A percentile compares a stretch with the other conserved stretches of the same genome.
Evolutionary conservation across 805 yeast genomes (phyloP).

Genomic region (Yamadazyma nakazawae): DNA sequence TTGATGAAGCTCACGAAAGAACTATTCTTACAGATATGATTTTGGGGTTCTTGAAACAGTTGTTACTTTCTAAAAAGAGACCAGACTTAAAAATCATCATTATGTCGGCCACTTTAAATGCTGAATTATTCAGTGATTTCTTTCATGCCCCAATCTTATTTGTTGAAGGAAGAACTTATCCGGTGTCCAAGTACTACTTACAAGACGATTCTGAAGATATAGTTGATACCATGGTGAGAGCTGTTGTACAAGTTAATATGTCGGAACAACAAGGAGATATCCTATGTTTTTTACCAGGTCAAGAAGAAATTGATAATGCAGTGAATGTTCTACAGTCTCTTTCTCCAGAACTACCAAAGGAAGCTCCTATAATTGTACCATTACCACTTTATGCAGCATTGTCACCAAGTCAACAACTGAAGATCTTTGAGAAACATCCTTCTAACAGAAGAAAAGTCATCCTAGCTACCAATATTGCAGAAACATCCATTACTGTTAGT

Average conservation of each 20-base stretch:
- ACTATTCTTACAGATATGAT: slow-evolving; percentile 87
- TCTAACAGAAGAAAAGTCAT: slow-evolving; percentile 79
- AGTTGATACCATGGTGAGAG: slow-evolving; percentile 71
- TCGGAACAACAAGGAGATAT: slow-evolving; percentile 86
- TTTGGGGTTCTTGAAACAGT: slow-evolving; percentile 79
- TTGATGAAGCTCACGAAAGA: slow-evolving; percentile 98
- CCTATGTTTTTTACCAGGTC: slow-evolving; percentile 92
- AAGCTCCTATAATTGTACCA: slow-evolving; percentile 72
- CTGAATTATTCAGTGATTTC: slow-evolving; percentile 77
- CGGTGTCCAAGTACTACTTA: slow-evolving; percentile 72
- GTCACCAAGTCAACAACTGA: slow-evolving; percentile 77
- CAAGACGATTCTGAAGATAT: slow-evolving; percentile 70
- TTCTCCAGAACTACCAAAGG: slow-evolving; percentile 64
- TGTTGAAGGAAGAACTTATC: slow-evolving; percentile 87
- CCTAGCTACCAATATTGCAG: slow-evolving; percentile 94
- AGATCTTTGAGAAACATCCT: slow-evolving; percentile 67
- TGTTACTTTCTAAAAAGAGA: slow-evolving; percentile 48
- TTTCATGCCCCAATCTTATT: slow-evolving; percentile 81
- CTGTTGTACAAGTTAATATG: slow-evolving; percentile 74
- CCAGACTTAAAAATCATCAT: slow-evolving; percentile 67
- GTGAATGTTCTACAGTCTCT: slow-evolving; percentile 57
- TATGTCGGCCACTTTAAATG: slow-evolving; percentile 94
- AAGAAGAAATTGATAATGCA: slow-evolving; percentile 92
- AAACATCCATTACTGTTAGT: slow-evolving; percentile 93
- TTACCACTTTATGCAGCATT: slow-evolving; percentile 92